Evolutionary conservation across 2,329 filamentous ascomycete genomes (phyloP), one percentile per base, ranked within the genome.

Genomic region (Arachnomyces sp.): DNA sequence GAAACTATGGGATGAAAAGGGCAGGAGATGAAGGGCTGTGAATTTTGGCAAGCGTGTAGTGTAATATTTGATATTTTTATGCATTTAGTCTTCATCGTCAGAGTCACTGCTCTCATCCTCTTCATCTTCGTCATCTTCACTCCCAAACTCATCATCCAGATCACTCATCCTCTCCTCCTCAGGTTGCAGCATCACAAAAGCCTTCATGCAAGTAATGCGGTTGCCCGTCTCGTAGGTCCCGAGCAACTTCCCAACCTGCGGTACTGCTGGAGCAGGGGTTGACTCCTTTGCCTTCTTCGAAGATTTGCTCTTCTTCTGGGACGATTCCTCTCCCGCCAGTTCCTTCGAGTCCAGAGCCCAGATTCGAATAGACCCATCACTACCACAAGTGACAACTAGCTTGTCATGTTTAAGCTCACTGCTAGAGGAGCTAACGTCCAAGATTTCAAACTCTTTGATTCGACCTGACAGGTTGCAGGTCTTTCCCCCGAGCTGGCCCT

Each of bases 391-490:
- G 4, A 86, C 70, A 31, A 94, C 61, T 44, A 83, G 67, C 42
- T 72, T 72, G 45, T 56, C 66, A 29, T 59, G 48, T 34, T 59
- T 55, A 39, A 53, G 53, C 6, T 50, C 46, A 4, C 42, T 36
- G 53, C 52, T 62, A 51, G 42, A 62, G 54, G 43, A 62, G 49
- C 47, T 66, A 2, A 72, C 43, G 9, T 62, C 57, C 36, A 92
- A 53, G 28, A 88, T 65, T 43, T 79, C 75, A 60, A 96, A 95
- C 57, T 94, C 89, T 66, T 96, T 98, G 60, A 96, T 80, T 38
- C 92, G 79, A 8, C 78, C 75, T 2, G 67, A 65, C 36, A 92
- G 73, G 0, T 80, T 82, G 2, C 72, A 73, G 20, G 76, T 72
- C 49, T 76, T 78, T 9, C 89, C 89, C 31, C 89, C 90, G 8